A percentile compares a stretch with the other conserved stretches of the same genome.
Conservation (phyloP, 352 stramenopile species). For the Phytophthora gonapodyides region DNA sequence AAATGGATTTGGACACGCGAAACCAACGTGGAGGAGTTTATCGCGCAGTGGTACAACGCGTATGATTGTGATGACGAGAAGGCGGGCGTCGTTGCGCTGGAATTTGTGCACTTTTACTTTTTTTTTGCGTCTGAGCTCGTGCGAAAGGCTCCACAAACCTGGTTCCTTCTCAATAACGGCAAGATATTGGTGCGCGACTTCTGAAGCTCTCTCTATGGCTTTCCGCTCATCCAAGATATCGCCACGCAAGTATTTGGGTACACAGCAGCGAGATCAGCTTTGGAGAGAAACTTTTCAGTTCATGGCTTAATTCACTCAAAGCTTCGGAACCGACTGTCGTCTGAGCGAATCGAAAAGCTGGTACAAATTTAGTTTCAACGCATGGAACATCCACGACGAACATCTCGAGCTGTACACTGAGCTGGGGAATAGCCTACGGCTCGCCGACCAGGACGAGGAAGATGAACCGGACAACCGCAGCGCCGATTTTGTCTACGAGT, state of each 20-base stretch:
- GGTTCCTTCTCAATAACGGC: background rate
- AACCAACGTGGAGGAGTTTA: background rate
- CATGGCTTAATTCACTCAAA: constrained; percentile 9
- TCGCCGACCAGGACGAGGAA: background rate
- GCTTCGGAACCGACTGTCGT: constrained; percentile 1
- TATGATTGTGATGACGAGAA: background rate
- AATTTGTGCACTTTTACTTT: background rate
- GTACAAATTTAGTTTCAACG: constrained; percentile 7
- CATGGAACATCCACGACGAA: constrained; percentile 5
- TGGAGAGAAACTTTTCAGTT: constrained; percentile 3
- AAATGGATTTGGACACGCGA: background rate
- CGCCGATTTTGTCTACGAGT: constrained; percentile 3
- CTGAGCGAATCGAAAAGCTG: constrained; percentile 5
- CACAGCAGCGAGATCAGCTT: background rate
- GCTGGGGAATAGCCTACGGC: constrained; percentile 1
- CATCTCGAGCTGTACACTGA: constrained; percentile 4
- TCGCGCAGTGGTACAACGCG: background rate
- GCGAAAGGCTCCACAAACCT: background rate
- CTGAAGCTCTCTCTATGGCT: background rate
- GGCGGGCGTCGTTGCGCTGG: background rate
- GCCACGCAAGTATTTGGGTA: constrained; percentile 2
- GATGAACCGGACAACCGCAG: background rate
- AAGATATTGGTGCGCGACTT: background rate
- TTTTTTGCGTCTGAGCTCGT: background rate
- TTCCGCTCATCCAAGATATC: constrained; percentile 10